phyloP scores from a whole-genome alignment of 1,284 basidiomycete genomes.

The Ustilago hordei region DNA sequence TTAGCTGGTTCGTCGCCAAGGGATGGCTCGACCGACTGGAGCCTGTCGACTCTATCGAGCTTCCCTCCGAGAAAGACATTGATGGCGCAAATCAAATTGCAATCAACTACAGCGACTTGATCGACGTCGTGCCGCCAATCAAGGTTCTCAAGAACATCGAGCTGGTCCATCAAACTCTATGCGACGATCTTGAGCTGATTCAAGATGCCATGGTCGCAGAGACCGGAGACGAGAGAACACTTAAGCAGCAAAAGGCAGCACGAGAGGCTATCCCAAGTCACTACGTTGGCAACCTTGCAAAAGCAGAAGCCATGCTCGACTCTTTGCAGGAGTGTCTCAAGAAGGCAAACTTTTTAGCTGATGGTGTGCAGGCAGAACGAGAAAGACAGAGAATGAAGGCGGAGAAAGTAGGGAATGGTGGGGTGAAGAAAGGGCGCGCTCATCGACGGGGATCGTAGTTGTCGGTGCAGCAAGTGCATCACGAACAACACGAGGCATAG shows the following conservation, averaged over 20 bases:
- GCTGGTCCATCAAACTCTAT: constrained; percentile 31
- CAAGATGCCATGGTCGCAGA: constrained; percentile 33
- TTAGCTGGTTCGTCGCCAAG: constrained; percentile 69
- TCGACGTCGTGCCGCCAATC: constrained; percentile 22
- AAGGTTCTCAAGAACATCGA: constrained; percentile 37
- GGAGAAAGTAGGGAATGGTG: constrained; percentile 8
- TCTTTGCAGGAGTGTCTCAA: constrained; percentile 26
- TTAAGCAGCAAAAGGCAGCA: constrained; percentile 46
- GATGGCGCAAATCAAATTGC: background rate
- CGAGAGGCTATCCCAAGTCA: constrained; percentile 42
- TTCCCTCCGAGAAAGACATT: background rate
- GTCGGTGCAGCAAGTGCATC: background rate
- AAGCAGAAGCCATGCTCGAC: constrained; percentile 33
- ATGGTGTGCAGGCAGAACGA: constrained; percentile 15
- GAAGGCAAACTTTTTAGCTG: constrained; percentile 16
- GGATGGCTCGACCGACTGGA: constrained; percentile 53
- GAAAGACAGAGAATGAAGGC: background rate
- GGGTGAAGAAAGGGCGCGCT: background rate
- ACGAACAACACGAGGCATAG: background rate
- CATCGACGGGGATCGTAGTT: background rate
- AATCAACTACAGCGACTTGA: background rate
- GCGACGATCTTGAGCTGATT: constrained; percentile 44
- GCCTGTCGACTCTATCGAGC: constrained; percentile 1
- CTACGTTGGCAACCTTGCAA: constrained; percentile 29
- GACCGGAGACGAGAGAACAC: constrained; percentile 31